phyloP scores from a whole-genome alignment of 176 grass and related monocot genomes.

The Raddia distichophylla region DNA sequence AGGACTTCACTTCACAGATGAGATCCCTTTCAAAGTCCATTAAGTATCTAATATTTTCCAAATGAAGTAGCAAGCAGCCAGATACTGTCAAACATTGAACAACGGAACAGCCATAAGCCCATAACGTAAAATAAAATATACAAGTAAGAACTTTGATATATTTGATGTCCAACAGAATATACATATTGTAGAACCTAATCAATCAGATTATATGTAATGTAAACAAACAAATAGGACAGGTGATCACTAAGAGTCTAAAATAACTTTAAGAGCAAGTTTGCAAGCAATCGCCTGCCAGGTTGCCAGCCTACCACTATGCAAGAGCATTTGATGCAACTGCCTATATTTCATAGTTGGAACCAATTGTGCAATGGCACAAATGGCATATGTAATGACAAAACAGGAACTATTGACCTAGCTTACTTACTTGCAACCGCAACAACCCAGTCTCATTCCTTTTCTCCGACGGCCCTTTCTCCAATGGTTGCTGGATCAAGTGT shows the following conservation, averaged over 20 bases:
- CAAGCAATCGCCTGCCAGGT: not conserved
- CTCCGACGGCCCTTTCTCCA: constrained; percentile 68
- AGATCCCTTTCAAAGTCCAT: constrained; percentile 16
- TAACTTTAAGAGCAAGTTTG: not conserved
- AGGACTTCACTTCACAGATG: not conserved
- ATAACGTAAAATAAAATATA: constrained; percentile 8
- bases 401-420: constrained; percentile 9
- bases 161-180: not conserved
- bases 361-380: not conserved
- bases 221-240: not conserved
- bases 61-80: not conserved
- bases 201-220: not conserved
- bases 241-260: not conserved
- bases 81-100: not conserved
- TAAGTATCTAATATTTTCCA: not conserved
- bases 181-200: not conserved
- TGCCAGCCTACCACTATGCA: not conserved
- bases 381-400: not conserved
- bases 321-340: constrained; percentile 16
- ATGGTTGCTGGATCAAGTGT: constrained; percentile 72
- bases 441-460: constrained; percentile 60
- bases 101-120: not conserved
- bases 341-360: not conserved
- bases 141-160: not conserved
- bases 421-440: constrained; percentile 72